Base-by-base conservation (phyloP, 345 rosid species). In the Sisymbrium altissimum region DNA sequence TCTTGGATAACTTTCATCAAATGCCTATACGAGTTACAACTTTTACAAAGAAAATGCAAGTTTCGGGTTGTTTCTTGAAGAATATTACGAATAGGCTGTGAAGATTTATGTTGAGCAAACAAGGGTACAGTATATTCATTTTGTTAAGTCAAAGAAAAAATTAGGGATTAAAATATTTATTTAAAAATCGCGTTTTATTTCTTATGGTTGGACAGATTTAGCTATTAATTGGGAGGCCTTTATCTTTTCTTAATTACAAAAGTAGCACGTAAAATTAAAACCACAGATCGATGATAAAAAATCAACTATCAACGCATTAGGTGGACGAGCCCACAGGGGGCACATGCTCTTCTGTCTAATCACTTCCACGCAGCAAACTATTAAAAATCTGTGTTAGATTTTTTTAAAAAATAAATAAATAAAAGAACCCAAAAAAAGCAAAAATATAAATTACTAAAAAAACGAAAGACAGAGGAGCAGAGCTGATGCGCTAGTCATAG, bases 381-480 rank as follows among this genome's bases (percentile, higher is more conserved):
- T 44, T 9, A 8, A 21, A 57, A 58, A 60, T 18, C 25, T 59
- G 9, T 18, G 21, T 39, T 61, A 60, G 32, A 61, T 27, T 61
- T 46, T 3, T 17, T 32, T 19, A 2, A 35, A n/a, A n/a, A n/a
- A n/a, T n/a, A n/a, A 18, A 9, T 9, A 58, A 36, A 11, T 9
- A 59, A 59, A 9, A 15, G 4, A n/a, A 60, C 17, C 12, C 13
- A 4, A 19, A 58, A 11, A n/a, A 9, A 1, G 19, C 15, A 38
- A 52, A 38, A 17, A 27, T 56, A 41, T 19, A 45, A 45, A 49
- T 9, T 3, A 18, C 9, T 9, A 25, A 21, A 50, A 23, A 21
- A 17, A 5, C n/a, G n/a, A 21, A 43, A 49, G 39, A 43, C 68
- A 75, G 74, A 49, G 67, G 32, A 58, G 35, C 33, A 74, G 68